Evolutionary conservation across 176 grass and related monocot species (phyloP).

Genomic region (Sorghum bicolor): DNA sequence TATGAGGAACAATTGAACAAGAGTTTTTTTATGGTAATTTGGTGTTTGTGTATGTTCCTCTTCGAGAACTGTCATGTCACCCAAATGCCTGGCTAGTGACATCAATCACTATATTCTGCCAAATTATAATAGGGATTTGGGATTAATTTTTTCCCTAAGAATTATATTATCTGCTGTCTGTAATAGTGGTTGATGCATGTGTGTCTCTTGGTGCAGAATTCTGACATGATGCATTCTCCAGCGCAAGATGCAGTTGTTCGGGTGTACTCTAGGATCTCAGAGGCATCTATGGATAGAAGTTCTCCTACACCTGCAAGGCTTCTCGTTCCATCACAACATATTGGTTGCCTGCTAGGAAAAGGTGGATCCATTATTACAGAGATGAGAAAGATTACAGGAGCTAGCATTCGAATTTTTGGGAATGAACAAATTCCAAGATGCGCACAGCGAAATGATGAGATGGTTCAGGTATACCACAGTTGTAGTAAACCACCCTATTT

Average conservation of each 20-base stretch:
- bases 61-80: conserved; percentile 6
- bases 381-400: conserved; percentile 76
- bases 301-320: conserved; percentile 63
- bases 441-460: conserved; percentile 69
- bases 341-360: conserved; percentile 72
- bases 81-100: not conserved
- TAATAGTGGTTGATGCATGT: conserved; percentile 13
- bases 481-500: conserved; percentile 2
- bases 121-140: not conserved
- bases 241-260: conserved; percentile 64
- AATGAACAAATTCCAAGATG: conserved; percentile 75
- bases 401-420: conserved; percentile 68
- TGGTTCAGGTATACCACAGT: conserved; percentile 60
- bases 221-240: conserved; percentile 76
- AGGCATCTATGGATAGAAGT: conserved; percentile 61
- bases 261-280: conserved; percentile 65
- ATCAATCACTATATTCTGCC: not conserved
- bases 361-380: conserved; percentile 75
- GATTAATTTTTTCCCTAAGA: conserved; percentile 6
- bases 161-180: not conserved
- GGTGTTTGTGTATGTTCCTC: not conserved
- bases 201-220: conserved; percentile 59
- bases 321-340: conserved; percentile 76
- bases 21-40: not conserved
- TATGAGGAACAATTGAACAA: not conserved